Conservation (phyloP, 1,284 basidiomycete species). For the Calocybe gambosa region DNA sequence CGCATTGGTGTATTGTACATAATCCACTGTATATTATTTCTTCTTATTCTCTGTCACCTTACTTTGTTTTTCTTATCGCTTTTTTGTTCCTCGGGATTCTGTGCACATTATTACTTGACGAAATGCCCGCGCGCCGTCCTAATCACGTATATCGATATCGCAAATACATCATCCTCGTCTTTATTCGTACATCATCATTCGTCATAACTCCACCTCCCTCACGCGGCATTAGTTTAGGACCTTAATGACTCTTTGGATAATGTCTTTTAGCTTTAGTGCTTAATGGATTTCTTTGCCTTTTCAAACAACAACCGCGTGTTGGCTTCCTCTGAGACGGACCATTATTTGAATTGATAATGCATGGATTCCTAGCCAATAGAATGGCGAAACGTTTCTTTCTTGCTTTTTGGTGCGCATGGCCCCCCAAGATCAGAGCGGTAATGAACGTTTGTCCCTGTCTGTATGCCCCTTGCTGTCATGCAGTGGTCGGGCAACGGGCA, state of each 20-base stretch:
- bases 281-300: neutral
- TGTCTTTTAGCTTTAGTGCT: neutral
- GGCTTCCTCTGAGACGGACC: no score
- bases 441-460: neutral
- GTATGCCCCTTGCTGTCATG: neutral
- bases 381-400: neutral
- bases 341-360: neutral
- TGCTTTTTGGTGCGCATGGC: neutral
- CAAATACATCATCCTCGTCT: neutral
- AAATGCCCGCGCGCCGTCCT: constrained; percentile 11
- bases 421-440: neutral
- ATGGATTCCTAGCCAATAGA: neutral
- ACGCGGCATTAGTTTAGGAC: constrained; percentile 8
- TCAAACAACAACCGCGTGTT: no score
- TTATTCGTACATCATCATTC: neutral
- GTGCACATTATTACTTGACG: constrained; percentile 6
- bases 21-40: neutral
- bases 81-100: neutral
- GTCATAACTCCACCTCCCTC: constrained; percentile 5
- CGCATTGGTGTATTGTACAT: constrained; percentile 11
- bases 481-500: neutral
- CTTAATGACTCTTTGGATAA: constrained; percentile 3
- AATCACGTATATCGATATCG: constrained; percentile 3
- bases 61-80: constrained; percentile 1
- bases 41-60: constrained; percentile 6